Evolutionary conservation across 441 rosid species (phyloP).

Genomic region (Brassica hybrid): DNA sequence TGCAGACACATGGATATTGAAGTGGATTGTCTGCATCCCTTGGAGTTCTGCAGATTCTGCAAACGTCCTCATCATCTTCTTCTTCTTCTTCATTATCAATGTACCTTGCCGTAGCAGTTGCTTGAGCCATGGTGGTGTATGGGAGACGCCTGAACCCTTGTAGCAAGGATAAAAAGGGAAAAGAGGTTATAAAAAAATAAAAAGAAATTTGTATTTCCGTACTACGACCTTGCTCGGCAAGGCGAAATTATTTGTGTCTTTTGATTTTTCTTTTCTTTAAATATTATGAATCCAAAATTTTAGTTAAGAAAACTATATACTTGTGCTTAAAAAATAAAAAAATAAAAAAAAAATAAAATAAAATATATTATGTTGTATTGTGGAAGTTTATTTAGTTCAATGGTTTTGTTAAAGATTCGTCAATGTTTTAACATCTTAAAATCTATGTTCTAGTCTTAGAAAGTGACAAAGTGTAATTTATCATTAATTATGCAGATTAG

Average conservation of each 20-base stretch:
- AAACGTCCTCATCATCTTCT: constrained; percentile 96
- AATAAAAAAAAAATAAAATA: too few species aligned
- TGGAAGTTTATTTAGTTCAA: background rate
- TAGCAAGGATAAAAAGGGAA: background rate
- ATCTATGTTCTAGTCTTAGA: background rate
- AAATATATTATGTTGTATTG: background rate
- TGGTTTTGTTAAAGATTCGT: background rate
- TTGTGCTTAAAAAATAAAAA: background rate
- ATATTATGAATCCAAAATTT: background rate
- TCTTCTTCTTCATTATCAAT: constrained; percentile 81
- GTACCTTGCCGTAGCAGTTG: constrained; percentile 43
- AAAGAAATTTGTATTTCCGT: background rate
- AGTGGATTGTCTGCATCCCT: constrained; percentile 94
- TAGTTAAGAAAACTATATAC: too few species aligned
- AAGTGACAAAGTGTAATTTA: too few species aligned
- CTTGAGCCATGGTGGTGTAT: constrained; percentile 31
- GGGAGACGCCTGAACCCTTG: background rate
- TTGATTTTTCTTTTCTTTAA: background rate
- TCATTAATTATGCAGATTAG: background rate
- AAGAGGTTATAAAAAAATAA: background rate
- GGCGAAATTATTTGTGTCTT: background rate
- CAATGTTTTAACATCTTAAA: too few species aligned
- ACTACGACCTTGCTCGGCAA: background rate
- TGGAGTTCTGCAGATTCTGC: constrained; percentile 98
- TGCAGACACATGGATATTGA: constrained; percentile 91